Conservation (phyloP, 75 land plant genomes). For the Ceratopteris richardii region DNA sequence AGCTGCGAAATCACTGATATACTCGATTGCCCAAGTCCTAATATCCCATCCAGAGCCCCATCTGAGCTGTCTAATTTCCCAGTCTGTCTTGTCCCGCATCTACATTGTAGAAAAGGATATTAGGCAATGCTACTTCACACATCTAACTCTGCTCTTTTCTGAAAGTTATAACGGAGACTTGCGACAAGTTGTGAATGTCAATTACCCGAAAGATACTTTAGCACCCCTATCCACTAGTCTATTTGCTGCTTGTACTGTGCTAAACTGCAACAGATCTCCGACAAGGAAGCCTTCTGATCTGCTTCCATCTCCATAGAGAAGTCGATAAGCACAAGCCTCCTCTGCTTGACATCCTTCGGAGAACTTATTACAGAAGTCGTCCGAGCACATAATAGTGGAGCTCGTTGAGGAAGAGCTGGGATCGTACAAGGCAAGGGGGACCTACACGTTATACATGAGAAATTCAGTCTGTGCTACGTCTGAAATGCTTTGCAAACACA, state of each 20-base stretch:
- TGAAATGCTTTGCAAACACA: too few species aligned
- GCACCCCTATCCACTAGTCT: conserved; percentile 25
- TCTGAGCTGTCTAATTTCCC: conserved; percentile 39
- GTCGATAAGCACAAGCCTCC: conserved; percentile 33
- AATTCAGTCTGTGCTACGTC: too few species aligned
- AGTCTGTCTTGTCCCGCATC: conserved; percentile 50
- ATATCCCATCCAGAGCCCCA: conserved; percentile 74
- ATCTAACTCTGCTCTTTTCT: too few species aligned
- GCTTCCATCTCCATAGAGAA: conserved; percentile 72
- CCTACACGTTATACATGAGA: too few species aligned
- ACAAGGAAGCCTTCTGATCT: conserved; percentile 51
- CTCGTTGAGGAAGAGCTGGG: conserved; percentile 31
- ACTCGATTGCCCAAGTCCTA: conserved; percentile 74
- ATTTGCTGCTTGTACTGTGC: conserved; percentile 33
- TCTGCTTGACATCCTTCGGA: conserved; percentile 27
- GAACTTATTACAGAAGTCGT: conserved; percentile 25
- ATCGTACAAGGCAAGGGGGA: conserved; percentile 42
- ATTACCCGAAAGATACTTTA: conserved; percentile 53
- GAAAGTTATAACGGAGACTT: too few species aligned
- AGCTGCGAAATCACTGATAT: conserved; percentile 68
- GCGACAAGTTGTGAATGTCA: too few species aligned
- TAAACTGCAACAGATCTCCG: conserved; percentile 36
- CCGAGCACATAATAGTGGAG: conserved; percentile 31
- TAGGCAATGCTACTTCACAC: too few species aligned
- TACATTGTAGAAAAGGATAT: too few species aligned